Percentiles rank a stretch among this genome's conserved stretches.
These are phyloP conservation scores for Trichoderma polysporum DNA, from an alignment of 2,329 filamentous ascomycete genomes.

Conservation along the genomic window DNA sequence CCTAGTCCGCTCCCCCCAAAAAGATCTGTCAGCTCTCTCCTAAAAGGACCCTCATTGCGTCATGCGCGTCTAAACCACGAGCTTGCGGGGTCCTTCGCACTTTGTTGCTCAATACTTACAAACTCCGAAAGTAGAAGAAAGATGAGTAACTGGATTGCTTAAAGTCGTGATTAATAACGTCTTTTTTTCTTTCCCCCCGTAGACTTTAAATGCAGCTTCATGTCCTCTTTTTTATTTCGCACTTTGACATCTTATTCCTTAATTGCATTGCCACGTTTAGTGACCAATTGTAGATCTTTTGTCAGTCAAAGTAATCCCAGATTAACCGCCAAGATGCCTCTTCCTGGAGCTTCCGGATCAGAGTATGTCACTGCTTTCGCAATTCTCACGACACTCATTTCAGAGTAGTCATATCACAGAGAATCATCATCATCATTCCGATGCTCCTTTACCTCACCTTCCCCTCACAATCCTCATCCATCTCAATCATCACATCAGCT, in stretches of 20 bases:
- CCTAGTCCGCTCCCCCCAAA: background rate
- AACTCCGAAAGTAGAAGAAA: background rate
- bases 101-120: background rate
- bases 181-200: background rate
- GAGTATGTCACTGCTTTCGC: background rate
- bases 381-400: background rate
- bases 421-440: background rate
- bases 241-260: background rate
- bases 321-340: background rate
- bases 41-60: conserved; percentile 15
- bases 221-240: background rate
- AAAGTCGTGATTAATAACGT: background rate
- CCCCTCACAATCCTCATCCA: background rate
- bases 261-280: background rate
- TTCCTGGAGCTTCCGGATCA: background rate
- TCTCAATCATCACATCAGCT: background rate
- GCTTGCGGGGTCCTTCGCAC: conserved; percentile 7
- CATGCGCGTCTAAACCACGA: conserved; percentile 8
- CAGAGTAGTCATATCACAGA: no score
- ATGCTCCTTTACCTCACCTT: no score
- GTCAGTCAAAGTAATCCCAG: background rate
- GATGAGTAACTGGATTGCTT: background rate
- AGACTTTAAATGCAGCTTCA: background rate
- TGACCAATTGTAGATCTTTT: background rate
- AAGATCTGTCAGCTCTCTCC: background rate